These are phyloP conservation scores for Calonectria crousiana DNA, from an alignment of 2,329 filamentous ascomycete genomes.

Conservation along the genomic window DNA sequence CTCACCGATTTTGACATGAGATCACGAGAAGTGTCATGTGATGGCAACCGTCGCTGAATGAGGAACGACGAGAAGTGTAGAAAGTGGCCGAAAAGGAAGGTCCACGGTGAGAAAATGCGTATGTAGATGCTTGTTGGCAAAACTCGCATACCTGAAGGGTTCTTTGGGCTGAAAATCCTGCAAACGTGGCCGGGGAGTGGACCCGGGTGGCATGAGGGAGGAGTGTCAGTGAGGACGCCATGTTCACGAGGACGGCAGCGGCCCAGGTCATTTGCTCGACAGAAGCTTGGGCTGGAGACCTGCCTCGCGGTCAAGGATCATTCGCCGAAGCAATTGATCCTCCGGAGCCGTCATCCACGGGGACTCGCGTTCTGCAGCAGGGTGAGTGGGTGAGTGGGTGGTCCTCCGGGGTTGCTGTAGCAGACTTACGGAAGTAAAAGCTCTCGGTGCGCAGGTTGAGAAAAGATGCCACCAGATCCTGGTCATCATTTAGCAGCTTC, in stretches of 20 bases:
- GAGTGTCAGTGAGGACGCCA: conserved; percentile 18
- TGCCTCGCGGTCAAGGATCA: conserved; percentile 45
- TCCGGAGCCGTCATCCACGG: conserved; percentile 42
- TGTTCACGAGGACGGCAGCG: conserved; percentile 9
- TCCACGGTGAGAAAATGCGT: conserved; percentile 25
- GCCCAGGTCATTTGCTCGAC: conserved; percentile 14
- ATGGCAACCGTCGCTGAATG: conserved; percentile 27
- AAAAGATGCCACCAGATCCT: conserved; percentile 39
- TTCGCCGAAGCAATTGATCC: conserved; percentile 43
- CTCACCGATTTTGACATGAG: conserved; percentile 48
- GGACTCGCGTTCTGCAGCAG: conserved; percentile 41
- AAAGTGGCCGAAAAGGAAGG: conserved; percentile 25
- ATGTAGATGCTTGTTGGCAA: conserved; percentile 24
- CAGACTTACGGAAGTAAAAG: conserved; percentile 44
- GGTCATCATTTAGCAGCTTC: conserved; percentile 39
- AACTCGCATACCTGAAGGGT: conserved; percentile 25
- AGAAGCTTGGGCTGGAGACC: conserved; percentile 35
- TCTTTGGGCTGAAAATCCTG: conserved; percentile 29
- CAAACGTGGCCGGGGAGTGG: conserved; percentile 27
- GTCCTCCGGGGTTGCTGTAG: neutral
- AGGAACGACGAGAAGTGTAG: conserved; percentile 24
- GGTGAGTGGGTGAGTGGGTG: conserved; percentile 19
- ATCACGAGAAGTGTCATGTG: conserved; percentile 39
- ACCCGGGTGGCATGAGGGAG: conserved; percentile 24
- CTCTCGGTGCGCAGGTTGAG: conserved; percentile 45